Evolutionary conservation across 768 basidiomycete species (phyloP).

Genomic region (Mrakia gelida): DNA sequence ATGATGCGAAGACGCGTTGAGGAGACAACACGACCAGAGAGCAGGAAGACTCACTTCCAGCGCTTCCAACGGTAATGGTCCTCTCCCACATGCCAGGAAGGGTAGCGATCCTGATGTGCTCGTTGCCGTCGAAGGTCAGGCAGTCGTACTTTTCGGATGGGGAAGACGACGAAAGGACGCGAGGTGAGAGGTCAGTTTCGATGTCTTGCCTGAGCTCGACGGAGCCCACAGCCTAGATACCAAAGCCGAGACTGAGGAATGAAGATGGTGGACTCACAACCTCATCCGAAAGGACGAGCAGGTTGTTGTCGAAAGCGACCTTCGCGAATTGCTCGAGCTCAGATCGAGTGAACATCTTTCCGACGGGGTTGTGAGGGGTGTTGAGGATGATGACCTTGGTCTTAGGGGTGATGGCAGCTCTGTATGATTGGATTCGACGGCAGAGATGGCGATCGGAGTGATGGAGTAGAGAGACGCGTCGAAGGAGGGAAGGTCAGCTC

Average conservation of each 20-base stretch:
- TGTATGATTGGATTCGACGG: conserved; percentile 37
- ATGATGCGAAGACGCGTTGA: background rate
- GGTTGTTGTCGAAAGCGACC: conserved; percentile 84
- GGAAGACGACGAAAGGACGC: conserved; percentile 1
- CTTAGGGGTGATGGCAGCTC: conserved; percentile 75
- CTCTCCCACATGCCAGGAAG: conserved; percentile 99
- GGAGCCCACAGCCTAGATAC: too few species aligned
- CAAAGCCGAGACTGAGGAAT: background rate
- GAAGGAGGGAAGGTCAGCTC: too few species aligned
- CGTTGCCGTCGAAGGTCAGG: conserved; percentile 77
- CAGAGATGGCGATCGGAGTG: background rate
- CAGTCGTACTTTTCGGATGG: conserved; percentile 77
- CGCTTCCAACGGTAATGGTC: conserved; percentile 92
- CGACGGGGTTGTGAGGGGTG: conserved; percentile 80
- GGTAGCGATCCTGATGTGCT: conserved; percentile 86
- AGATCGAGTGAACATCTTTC: conserved; percentile 81
- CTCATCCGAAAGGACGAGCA: conserved; percentile 92
- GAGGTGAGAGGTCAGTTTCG: background rate
- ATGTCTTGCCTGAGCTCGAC: too few species aligned
- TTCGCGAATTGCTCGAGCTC: conserved; percentile 83
- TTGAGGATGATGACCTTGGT: conserved; percentile 95
- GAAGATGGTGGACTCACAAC: conserved; percentile 58
- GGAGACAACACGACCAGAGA: too few species aligned
- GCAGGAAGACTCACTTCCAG: conserved; percentile 64
- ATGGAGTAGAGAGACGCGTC: too few species aligned